Evolutionary conservation across 192 early-diverging fungal species (phyloP), one percentile per base, ranked within the genome.

Genomic region (Coemansia sp.): DNA sequence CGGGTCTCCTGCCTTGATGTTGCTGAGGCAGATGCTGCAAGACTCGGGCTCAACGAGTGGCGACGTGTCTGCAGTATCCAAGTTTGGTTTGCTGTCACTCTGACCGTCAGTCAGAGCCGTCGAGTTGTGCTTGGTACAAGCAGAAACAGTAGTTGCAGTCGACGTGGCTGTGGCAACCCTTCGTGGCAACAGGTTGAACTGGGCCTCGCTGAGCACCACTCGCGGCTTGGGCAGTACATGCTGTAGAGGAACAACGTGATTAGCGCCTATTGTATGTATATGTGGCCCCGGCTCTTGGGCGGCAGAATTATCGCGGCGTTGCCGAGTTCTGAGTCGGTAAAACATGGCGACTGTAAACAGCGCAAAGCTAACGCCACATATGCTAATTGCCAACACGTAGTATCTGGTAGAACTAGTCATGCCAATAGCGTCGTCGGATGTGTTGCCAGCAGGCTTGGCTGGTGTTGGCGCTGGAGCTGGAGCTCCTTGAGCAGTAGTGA

Each of bases 171-270:
- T 64, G 18, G 71, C 71, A 20, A 67, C 27, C 10, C 10, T 68
- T 38, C 61, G 71, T 7, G 80, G 80, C 24, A 82, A 68, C 71
- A 74, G 24, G 52, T 77, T 69, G 43, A 82, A 82, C 43, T 82
- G 80, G 20, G 62, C 70, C 58, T 71, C 40, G 43, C 60, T 74
- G 29, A 82, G 55, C 11, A 74, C 80, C 44, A 70, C 50, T 47
- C 27, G 64, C 62, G 65, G 43, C 22, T 66, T 73, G 29, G 46
- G 41, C 12, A 43, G 64, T 4, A 39, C 29, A 10, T 49, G 61
- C 10, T 57, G 49, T 39, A 64, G 36, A 7, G 36, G 31, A 34
- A 60, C 18, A 13, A n/a, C 31, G 31, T 33, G 57, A 31, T 31
- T 33, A 60, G 57, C 31, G 31, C 57, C 57, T 16, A 50, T 20